phyloP scores from a whole-genome alignment of 2,329 filamentous ascomycete species.

The Drechslerella dactyloides region DNA sequence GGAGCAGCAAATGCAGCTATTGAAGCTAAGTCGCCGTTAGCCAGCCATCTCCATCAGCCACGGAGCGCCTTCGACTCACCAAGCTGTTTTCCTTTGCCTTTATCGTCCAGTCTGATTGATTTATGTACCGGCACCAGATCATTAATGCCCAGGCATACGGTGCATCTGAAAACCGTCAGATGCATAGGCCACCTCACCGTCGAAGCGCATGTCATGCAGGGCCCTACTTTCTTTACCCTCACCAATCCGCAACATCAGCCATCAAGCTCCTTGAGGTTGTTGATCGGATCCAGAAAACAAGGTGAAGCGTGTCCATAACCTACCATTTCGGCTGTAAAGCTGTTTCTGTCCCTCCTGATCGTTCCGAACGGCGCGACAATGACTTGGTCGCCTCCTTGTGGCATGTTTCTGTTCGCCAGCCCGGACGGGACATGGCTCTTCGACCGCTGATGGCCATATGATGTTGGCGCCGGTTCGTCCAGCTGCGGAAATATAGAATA shows the following conservation, averaged over 20 bases:
- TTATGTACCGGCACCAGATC: constrained; percentile 66
- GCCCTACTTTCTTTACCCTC: constrained; percentile 64
- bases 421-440: constrained; percentile 43
- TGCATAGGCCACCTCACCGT: constrained; percentile 79
- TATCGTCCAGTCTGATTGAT: constrained; percentile 52
- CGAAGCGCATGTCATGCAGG: constrained; percentile 85
- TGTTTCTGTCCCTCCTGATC: constrained; percentile 58
- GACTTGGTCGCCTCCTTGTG: constrained; percentile 54
- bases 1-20: constrained; percentile 37
- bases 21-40: constrained; percentile 47
- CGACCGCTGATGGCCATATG: constrained; percentile 48
- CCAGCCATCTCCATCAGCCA: constrained; percentile 31
- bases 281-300: too few relatives aligned
- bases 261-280: not conserved
- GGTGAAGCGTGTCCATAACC: constrained; percentile 59
- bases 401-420: constrained; percentile 27
- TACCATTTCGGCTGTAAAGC: constrained; percentile 58
- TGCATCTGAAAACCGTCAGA: constrained; percentile 77
- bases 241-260: not conserved
- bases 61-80: constrained; percentile 2
- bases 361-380: constrained; percentile 57
- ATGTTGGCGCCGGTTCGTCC: constrained; percentile 33
- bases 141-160: constrained; percentile 83
- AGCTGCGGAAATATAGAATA: constrained; percentile 46
- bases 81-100: constrained; percentile 53